Base-by-base conservation (phyloP, 345 rosid species). In the Geranium brycei region DNA sequence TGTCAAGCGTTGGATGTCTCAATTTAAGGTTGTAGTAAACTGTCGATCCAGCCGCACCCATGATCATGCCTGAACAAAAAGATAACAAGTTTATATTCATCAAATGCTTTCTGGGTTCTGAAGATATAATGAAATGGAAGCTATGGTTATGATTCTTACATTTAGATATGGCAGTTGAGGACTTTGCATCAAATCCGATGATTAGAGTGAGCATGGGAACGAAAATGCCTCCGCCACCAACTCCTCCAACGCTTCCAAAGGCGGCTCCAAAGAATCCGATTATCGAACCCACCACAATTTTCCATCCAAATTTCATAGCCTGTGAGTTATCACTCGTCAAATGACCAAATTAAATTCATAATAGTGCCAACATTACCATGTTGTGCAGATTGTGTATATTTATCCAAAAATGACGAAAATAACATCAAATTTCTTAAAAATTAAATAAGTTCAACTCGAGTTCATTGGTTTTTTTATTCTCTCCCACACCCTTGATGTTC, bases 161-260 rank as follows among this genome's bases (percentile, higher is more conserved):
- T 76, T 81, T 81, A 38, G 82, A 81, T 12, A 81, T 59, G 15
- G 85, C 82, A 4, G 81, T 75, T 2, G 85, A 74, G 14, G 85
- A 76, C 64, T 81, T 81, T 23, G 81, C 64, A 58, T 81, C 83
- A 35, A 81, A 81, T 1, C 85, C 82, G n/a, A 78, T 68, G 17
- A 78, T 72, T 14, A 81, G 64, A 12, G 76, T 65, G 23, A 81
- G 85, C 85, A 77, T 79, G 57, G 86, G 86, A 66, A 81, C 76
- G 63, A 72, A 81, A 67, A 79, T 80, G 60, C 83, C 86, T 8
- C 83, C 85, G 2, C 83, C 85, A 28, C 85, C 85, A 5, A 77
- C 83, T 19, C 85, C 85, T 51, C 85, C 85, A 4, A 79, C 83
- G 19, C 83, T 81, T 13, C 85, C 85, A 73, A 70, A 72, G 0